Evolutionary conservation across 164 flowering plant genomes (phyloP), one percentile per base, ranked within the genome.

Genomic region (Vitis riparia): DNA sequence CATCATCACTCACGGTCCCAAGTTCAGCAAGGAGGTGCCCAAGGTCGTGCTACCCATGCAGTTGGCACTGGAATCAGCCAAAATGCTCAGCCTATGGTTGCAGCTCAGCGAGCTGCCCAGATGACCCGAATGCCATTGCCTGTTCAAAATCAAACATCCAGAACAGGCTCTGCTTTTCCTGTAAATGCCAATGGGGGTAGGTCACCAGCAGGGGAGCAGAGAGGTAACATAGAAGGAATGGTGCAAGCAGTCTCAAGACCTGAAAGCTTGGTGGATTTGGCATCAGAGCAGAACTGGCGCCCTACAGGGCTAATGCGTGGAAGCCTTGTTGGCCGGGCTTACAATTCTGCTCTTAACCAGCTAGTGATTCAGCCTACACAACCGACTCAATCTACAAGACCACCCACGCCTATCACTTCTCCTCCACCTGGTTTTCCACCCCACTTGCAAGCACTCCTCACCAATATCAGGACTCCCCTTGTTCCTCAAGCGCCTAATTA

Each of bases 251-350:
- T 70, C 59, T 23, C 85, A 1, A 71, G 76, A 60, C 32, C 75
- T 9, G 81, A 82, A 19, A 58, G 32, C 58, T 61, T 61, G 16
- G 63, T 66, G 27, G 85, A 86, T 49, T 37, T 73, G 19, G 16
- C 79, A 62, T 57, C 81, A 5, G 92, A 87, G 48, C 81, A 82
- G 69, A 81, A 75, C 51, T 87, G 94, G 95, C 80, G 79, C 30
- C 92, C 95, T 3, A 30, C 83, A 7, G 87, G 88, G 11, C 82
- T 91, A 63, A 94, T 94, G 98, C 87, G 97, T 67, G 98, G 97
- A 72, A 88, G 91, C 73, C 83, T 92, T 16, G 13, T 85, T 1
- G 93, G 92, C 37, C 82, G 73, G 16, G 81, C 86, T 19, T 84
- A 78, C 50, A 62, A 85, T 51, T 80, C 80, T 9, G 93, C 87